These are phyloP conservation scores for Lasiodiplodia sp. DNA, from an alignment of 2,329 filamentous ascomycete genomes.

Conservation along the genomic window DNA sequence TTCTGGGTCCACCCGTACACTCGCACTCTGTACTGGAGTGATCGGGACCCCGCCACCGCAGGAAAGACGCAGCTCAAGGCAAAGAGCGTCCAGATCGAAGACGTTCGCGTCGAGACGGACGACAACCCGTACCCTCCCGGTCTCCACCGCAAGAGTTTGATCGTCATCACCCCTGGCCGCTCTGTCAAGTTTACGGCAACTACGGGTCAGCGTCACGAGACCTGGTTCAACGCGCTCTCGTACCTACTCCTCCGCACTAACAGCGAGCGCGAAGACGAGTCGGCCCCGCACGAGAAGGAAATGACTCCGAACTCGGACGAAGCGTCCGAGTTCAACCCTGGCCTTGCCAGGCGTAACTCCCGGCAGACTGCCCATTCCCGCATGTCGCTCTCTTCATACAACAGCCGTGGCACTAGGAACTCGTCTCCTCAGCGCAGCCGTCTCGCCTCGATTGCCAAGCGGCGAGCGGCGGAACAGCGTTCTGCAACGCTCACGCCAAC, in stretches of 20 bases:
- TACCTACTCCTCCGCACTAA: constrained; percentile 84
- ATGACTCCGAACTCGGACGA: constrained; percentile 63
- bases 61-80: constrained; percentile 78
- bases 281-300: constrained; percentile 55
- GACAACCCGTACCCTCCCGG: constrained; percentile 96
- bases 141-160: constrained; percentile 89
- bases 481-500: constrained; percentile 34
- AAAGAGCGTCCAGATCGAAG: constrained; percentile 94
- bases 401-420: constrained; percentile 61
- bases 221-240: constrained; percentile 96
- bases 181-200: constrained; percentile 93
- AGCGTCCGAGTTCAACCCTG: constrained; percentile 81
- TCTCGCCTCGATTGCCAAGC: constrained; percentile 42
- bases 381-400: constrained; percentile 78
- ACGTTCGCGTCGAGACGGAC: constrained; percentile 88
- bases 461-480: constrained; percentile 25
- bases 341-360: constrained; percentile 58
- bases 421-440: constrained; percentile 48
- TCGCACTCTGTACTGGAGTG: constrained; percentile 94
- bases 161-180: constrained; percentile 87
- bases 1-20: constrained; percentile 99
- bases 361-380: constrained; percentile 59
- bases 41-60: constrained; percentile 80
- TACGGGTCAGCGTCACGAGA: constrained; percentile 93
- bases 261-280: constrained; percentile 62